Conservation (phyloP, 495 filamentous ascomycete species). For the Durotheca rogersii region DNA sequence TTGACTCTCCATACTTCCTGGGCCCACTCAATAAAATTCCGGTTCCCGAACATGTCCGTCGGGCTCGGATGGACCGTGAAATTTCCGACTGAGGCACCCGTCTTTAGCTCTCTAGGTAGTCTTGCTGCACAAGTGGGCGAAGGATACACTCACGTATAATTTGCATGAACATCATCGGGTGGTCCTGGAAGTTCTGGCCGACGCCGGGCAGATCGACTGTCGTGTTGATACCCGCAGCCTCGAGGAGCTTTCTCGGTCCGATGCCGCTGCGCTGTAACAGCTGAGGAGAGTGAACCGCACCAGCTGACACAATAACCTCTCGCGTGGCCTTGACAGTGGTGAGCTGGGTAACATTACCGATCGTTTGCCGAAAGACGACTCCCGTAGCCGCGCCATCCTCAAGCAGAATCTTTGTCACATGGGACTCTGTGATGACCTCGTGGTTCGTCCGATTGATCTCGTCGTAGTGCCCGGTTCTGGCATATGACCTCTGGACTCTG, state of each 20-base stretch:
- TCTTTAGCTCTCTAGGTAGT: slow-evolving; percentile 7
- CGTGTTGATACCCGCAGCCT: slow-evolving; percentile 47
- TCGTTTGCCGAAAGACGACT: slow-evolving; percentile 31
- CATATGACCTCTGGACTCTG: slow-evolving; percentile 41
- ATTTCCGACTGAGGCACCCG: slow-evolving; percentile 29
- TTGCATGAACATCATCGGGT: slow-evolving; percentile 42
- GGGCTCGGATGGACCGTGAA: slow-evolving; percentile 37
- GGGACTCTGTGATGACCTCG: slow-evolving; percentile 41
- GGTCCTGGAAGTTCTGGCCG: slow-evolving; percentile 62
- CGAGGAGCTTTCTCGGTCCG: slow-evolving; percentile 50
- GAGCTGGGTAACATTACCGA: slow-evolving; percentile 20
- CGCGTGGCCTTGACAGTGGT: slow-evolving; percentile 44
- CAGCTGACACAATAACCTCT: slow-evolving; percentile 62
- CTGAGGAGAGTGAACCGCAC: slow-evolving; percentile 59
- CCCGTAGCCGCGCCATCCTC: slow-evolving; percentile 41
- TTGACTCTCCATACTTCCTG: slow-evolving; percentile 38
- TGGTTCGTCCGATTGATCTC: slow-evolving; percentile 40
- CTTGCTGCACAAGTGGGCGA: not conserved
- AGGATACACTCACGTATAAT: slow-evolving; percentile 32
- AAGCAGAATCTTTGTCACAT: slow-evolving; percentile 40
- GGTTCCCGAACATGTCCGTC: slow-evolving; percentile 40
- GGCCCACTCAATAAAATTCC: slow-evolving; percentile 42
- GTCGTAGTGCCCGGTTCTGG: slow-evolving; percentile 43
- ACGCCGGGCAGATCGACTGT: slow-evolving; percentile 57
- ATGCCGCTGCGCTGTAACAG: slow-evolving; percentile 59